Percentiles rank a stretch among this genome's conserved stretches.
phyloP scores from a whole-genome alignment of 1,284 basidiomycete species.

The Ceratobasidium sp. region DNA sequence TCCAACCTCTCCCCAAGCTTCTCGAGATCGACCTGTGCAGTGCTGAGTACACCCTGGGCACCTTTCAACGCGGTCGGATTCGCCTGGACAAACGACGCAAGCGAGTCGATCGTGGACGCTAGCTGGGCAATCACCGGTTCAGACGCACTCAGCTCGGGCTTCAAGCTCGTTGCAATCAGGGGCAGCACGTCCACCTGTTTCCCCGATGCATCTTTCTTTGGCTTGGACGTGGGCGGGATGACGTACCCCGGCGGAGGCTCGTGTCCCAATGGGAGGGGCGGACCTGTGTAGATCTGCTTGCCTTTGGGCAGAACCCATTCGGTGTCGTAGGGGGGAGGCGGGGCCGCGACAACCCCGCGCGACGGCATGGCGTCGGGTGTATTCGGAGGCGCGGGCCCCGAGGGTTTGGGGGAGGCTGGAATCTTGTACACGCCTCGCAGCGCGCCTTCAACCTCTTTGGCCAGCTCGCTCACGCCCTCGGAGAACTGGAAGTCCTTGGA shows the following conservation, averaged over 20 bases:
- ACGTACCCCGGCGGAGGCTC: conserved; percentile 90
- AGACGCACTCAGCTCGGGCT: conserved; percentile 70
- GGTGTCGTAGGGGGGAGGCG: conserved; percentile 46
- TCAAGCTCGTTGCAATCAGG: conserved; percentile 81
- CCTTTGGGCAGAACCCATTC: conserved; percentile 50
- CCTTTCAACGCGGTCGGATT: conserved; percentile 72
- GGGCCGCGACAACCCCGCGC: conserved; percentile 24
- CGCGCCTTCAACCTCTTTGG: conserved; percentile 45
- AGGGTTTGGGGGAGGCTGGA: too few relatives aligned
- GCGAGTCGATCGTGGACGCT: conserved; percentile 92
- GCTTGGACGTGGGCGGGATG: conserved; percentile 62
- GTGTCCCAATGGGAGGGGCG: conserved; percentile 86
- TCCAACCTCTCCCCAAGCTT: conserved; percentile 83
- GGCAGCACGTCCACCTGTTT: conserved; percentile 65
- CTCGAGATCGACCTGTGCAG: conserved; percentile 85
- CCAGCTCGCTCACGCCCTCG: conserved; percentile 44
- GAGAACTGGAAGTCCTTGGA: conserved; percentile 49
- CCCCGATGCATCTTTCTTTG: conserved; percentile 51
- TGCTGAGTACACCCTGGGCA: conserved; percentile 75
- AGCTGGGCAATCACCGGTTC: conserved; percentile 94
- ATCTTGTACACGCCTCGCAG: conserved; percentile 42
- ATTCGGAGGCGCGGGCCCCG: conserved; percentile 48
- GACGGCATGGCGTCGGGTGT: conserved; percentile 44
- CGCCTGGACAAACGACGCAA: conserved; percentile 82
- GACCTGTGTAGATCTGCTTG: conserved; percentile 68